Evolutionary conservation across 306 rosid genomes (phyloP).

Genomic region (Cercis canadensis): DNA sequence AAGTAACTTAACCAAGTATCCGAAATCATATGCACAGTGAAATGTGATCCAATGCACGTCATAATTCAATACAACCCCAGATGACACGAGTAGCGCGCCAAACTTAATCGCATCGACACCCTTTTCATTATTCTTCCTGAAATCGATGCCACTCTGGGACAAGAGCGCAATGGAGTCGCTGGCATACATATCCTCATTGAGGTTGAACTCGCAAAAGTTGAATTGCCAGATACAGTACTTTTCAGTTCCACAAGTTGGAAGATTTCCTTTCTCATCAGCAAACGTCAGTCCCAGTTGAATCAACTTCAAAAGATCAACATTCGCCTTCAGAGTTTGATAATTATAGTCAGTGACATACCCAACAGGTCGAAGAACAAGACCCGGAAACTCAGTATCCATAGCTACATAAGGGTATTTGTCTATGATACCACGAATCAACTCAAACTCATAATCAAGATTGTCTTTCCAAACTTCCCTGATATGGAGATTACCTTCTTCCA

Average conservation of each 20-base stretch:
- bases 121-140: slow-evolving; percentile 46
- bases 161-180: slow-evolving; percentile 42
- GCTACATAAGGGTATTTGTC: slow-evolving; percentile 44
- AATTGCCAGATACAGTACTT: slow-evolving; percentile 54
- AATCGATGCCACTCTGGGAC: slow-evolving; percentile 46
- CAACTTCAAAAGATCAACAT: slow-evolving; percentile 48
- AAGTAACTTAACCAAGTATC: slow-evolving; percentile 51
- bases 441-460: slow-evolving; percentile 47
- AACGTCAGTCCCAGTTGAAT: slow-evolving; percentile 56
- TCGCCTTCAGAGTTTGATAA: slow-evolving; percentile 41
- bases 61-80: slow-evolving; percentile 41
- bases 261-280: slow-evolving; percentile 49
- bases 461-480: slow-evolving; percentile 53
- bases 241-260: slow-evolving; percentile 50
- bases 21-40: slow-evolving; percentile 52
- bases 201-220: slow-evolving; percentile 49
- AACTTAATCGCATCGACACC: slow-evolving; percentile 41
- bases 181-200: slow-evolving; percentile 28
- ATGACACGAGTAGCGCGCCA: slow-evolving; percentile 41
- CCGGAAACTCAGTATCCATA: slow-evolving; percentile 59
- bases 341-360: slow-evolving; percentile 26
- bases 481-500: slow-evolving; percentile 32
- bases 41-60: slow-evolving; percentile 46
- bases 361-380: slow-evolving; percentile 24
- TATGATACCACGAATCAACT: slow-evolving; percentile 34